Conservation (phyloP, 1,139 yeast genomes). For the Saccharomyces hybrid region DNA sequence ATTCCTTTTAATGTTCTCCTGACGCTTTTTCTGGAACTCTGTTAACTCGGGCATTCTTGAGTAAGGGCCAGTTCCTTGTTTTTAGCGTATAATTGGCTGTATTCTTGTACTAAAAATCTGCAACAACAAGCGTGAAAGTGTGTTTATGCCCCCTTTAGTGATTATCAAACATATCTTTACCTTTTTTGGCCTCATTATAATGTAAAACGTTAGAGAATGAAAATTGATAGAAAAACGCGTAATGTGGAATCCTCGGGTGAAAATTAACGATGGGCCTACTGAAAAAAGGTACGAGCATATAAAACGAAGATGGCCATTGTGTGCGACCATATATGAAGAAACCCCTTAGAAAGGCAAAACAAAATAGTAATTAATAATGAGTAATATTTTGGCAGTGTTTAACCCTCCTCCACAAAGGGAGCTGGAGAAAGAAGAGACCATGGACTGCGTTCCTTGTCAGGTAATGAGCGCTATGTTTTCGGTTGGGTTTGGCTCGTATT, state of each 20-base stretch:
- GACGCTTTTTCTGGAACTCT: constrained; percentile 64
- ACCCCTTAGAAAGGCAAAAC: neutral
- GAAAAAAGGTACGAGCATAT: neutral
- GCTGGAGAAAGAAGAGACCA: constrained; percentile 36
- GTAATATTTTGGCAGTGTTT: constrained; percentile 52
- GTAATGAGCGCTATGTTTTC: constrained; percentile 51
- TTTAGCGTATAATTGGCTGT: neutral
- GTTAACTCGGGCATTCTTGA: constrained; percentile 37
- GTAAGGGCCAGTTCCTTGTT: neutral
- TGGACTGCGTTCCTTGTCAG: constrained; percentile 57
- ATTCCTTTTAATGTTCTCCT: constrained; percentile 52
- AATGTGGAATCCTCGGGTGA: neutral
- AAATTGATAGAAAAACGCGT: neutral
- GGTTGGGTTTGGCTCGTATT: constrained; percentile 52
- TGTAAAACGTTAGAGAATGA: neutral
- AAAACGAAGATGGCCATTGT: neutral
- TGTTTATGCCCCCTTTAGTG: neutral
- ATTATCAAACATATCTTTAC: neutral
- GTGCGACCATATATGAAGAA: neutral
- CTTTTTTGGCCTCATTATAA: neutral
- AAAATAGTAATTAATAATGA: constrained; percentile 35
- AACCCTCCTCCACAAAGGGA: constrained; percentile 47
- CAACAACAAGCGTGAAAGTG: neutral
- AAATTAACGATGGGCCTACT: neutral
- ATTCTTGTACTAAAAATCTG: neutral